These are phyloP conservation scores for Emericellopsis atlantica DNA, from an alignment of 2,329 filamentous ascomycete species.

Conservation along the genomic window DNA sequence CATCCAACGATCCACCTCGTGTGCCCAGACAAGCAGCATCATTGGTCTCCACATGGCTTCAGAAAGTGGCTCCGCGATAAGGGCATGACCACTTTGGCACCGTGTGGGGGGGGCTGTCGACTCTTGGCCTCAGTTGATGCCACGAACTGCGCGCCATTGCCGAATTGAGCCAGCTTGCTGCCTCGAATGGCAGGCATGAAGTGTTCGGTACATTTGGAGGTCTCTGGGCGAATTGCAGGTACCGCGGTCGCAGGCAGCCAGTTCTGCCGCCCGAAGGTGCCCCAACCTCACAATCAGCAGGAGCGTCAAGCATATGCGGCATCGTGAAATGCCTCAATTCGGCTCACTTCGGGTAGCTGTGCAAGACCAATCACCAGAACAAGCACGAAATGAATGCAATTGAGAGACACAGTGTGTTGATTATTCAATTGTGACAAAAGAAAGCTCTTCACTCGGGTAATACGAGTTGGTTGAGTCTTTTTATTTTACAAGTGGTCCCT, in stretches of 20 bases:
- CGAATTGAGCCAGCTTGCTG: slow-evolving; percentile 4
- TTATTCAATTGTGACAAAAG: slow-evolving; percentile 6
- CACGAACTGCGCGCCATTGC: background rate
- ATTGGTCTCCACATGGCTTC: background rate
- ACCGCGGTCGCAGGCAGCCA: too few relatives aligned
- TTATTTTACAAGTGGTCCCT: slow-evolving; percentile 29
- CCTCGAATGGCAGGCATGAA: slow-evolving; percentile 14
- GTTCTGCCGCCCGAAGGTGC: too few relatives aligned
- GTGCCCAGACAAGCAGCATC: background rate
- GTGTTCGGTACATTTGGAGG: background rate
- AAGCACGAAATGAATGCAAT: too few relatives aligned
- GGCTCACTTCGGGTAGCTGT: background rate
- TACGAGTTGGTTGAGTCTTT: slow-evolving; percentile 26
- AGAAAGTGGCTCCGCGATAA: slow-evolving; percentile 4
- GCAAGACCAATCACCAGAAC: background rate
- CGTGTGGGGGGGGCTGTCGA: slow-evolving; percentile 13
- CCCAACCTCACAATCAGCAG: background rate
- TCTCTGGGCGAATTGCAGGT: too few relatives aligned
- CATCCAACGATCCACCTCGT: background rate
- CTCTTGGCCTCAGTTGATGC: background rate
- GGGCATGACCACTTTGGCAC: slow-evolving; percentile 16
- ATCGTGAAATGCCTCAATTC: slow-evolving; percentile 1
- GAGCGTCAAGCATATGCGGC: background rate
- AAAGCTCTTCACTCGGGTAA: slow-evolving; percentile 18
- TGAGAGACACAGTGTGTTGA: background rate